A percentile compares a stretch with the other conserved stretches of the same genome.
phyloP scores from a whole-genome alignment of 2,329 filamentous ascomycete genomes.

The Whalleya microplaca region DNA sequence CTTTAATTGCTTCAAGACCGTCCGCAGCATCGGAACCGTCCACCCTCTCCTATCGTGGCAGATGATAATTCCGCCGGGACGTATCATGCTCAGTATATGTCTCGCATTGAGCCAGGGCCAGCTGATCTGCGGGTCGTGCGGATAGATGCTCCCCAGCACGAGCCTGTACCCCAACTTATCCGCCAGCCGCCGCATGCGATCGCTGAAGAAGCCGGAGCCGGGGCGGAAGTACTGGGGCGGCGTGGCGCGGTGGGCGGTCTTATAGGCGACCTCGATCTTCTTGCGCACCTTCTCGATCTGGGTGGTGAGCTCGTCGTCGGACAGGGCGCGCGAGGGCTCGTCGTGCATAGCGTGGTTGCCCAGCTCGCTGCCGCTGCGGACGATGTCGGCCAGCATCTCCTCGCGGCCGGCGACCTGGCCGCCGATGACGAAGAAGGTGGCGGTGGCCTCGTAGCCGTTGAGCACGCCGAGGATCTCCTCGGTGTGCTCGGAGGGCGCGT shows the following conservation, averaged over 20 bases:
- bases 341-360: conserved; percentile 91
- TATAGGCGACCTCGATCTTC: conserved; percentile 41
- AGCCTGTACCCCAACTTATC: conserved; percentile 67
- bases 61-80: conserved; percentile 78
- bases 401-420: conserved; percentile 67
- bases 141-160: conserved; percentile 84
- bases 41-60: conserved; percentile 85
- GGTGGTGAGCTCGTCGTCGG: conserved; percentile 58
- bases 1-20: conserved; percentile 72
- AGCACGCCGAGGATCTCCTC: conserved; percentile 70
- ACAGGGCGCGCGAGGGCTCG: conserved; percentile 70
- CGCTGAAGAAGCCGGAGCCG: conserved; percentile 81
- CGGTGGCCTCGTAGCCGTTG: conserved; percentile 66
- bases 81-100: conserved; percentile 80
- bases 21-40: conserved; percentile 78
- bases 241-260: conserved; percentile 35
- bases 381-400: conserved; percentile 57
- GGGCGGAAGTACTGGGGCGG: conserved; percentile 75
- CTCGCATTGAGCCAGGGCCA: conserved; percentile 71
- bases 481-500: conserved; percentile 77
- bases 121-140: conserved; percentile 85
- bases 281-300: conserved; percentile 67
- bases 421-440: conserved; percentile 90
- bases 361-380: conserved; percentile 70
- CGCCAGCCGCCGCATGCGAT: conserved; percentile 66